Evolutionary conservation across 1,284 basidiomycete genomes (phyloP).

Genomic region (Sporisorium scitamineum): DNA sequence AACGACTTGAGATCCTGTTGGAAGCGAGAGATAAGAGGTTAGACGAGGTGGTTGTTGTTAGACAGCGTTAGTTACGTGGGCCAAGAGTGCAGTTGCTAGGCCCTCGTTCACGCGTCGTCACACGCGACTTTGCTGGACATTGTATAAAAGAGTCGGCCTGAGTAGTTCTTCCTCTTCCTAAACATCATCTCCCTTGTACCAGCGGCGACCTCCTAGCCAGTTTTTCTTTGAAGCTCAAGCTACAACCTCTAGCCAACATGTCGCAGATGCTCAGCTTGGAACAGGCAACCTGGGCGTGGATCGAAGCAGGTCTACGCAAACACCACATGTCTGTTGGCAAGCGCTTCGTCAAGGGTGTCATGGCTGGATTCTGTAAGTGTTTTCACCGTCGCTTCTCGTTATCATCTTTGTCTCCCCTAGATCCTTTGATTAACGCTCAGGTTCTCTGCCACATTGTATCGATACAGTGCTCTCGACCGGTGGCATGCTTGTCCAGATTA

Average conservation of each 20-base stretch:
- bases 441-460: not conserved
- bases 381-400: not conserved
- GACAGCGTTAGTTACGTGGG: not conserved
- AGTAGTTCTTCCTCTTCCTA: not conserved
- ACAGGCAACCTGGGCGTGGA: conserved; percentile 61
- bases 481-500: conserved; percentile 58
- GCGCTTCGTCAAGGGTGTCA: conserved; percentile 53
- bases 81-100: not conserved
- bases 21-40: not conserved
- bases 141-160: not conserved
- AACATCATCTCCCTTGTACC: not conserved
- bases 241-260: conserved; percentile 27
- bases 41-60: not conserved
- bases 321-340: conserved; percentile 48
- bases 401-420: not conserved
- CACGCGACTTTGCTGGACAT: not conserved
- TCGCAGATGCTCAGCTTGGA: conserved; percentile 58
- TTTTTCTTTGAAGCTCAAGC: not conserved
- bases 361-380: conserved; percentile 53
- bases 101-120: not conserved
- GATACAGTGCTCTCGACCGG: conserved; percentile 50
- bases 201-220: not conserved
- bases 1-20: not conserved
- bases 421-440: not conserved
- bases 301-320: conserved; percentile 53